Evolutionary conservation across 345 rosid species (phyloP), one percentile per base, ranked within the genome.

Genomic region (Brassica juncea): DNA sequence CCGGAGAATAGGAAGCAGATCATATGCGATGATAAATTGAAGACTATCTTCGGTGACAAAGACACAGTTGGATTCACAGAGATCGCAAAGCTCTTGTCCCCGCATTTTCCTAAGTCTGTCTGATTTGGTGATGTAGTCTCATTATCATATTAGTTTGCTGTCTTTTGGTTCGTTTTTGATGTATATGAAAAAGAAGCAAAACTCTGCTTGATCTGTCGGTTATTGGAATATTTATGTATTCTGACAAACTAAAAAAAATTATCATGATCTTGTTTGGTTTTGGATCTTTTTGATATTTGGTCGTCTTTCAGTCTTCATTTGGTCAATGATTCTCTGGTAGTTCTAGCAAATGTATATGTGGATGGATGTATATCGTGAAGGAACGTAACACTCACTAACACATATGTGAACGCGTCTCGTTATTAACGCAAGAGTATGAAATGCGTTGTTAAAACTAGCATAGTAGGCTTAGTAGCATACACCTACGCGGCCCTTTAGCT

Each of bases 61-160:
- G 93, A 88, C 30, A 87, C 68, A 16, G 90, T 94, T 7, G 88
- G 89, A 37, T 85, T 94, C 80, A 82, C 90, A 72, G 97, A 94
- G 89, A 83, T 94, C 49, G 89, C 82, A 8, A 92, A 94, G 83
- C 76, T 90, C 80, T 80, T 92, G 74, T 69, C 92, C 3, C 78
- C 54, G 32, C 97, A 94, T 80, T 91, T 94, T 76, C 73, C 85
- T 70, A 92, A 92, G 85, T 25, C 89, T 7, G 76, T 15, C 71
- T 86, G 74, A 84, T 80, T 63, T 39, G 15, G 65, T 70, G 55
- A 10, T 7, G 63, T 52, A 62, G 37, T 25, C 23, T 49, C 60
- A 9, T 8, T 49, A 16, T 54, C 57, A n/a, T 52, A 5, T n/a
- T 52, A 52, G 5, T 62, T 60, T 71, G 42, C 57, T 52, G 28